Evolutionary conservation across 2,329 filamentous ascomycete species (phyloP).

Genomic region (Teratosphaeria destructans): DNA sequence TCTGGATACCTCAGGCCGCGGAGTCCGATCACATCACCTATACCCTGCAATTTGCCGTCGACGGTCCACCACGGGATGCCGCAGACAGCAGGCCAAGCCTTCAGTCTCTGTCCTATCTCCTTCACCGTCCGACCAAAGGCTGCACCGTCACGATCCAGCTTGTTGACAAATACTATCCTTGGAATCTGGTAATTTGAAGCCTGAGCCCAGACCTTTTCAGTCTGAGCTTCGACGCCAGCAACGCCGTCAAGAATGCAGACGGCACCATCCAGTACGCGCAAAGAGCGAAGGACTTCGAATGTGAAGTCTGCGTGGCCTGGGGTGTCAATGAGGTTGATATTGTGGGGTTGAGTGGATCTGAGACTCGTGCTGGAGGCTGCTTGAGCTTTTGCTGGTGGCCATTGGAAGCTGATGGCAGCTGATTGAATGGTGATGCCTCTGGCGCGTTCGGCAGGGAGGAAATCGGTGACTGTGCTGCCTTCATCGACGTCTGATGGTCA

Average conservation of each 20-base stretch:
- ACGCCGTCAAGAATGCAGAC: slow-evolving; percentile 91
- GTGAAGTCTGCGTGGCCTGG: slow-evolving; percentile 96
- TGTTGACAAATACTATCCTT: slow-evolving; percentile 71
- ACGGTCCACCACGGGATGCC: slow-evolving; percentile 86
- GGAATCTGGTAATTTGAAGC: slow-evolving; percentile 80
- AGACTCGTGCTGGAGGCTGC: slow-evolving; percentile 32
- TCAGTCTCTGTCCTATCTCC: slow-evolving; percentile 70
- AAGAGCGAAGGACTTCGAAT: slow-evolving; percentile 85
- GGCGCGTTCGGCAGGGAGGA: slow-evolving; percentile 81
- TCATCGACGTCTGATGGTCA: slow-evolving; percentile 68
- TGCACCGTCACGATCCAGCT: slow-evolving; percentile 73
- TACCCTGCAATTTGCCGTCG: slow-evolving; percentile 66
- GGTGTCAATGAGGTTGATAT: slow-evolving; percentile 88
- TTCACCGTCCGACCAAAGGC: slow-evolving; percentile 74
- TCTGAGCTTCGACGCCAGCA: slow-evolving; percentile 91
- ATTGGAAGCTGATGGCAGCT: slow-evolving; percentile 87
- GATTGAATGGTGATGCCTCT: slow-evolving; percentile 97
- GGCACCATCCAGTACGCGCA: slow-evolving; percentile 78
- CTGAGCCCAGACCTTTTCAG: slow-evolving; percentile 90
- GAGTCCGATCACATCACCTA: slow-evolving; percentile 72
- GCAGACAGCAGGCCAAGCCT: slow-evolving; percentile 80
- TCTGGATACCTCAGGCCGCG: slow-evolving; percentile 64
- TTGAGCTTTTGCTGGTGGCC: slow-evolving; percentile 53
- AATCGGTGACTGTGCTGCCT: slow-evolving; percentile 94
- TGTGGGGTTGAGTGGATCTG: slow-evolving; percentile 43